These are phyloP conservation scores for Aspergillus bombycis DNA, from an alignment of 2,329 filamentous ascomycete genomes.

Conservation along the genomic window DNA sequence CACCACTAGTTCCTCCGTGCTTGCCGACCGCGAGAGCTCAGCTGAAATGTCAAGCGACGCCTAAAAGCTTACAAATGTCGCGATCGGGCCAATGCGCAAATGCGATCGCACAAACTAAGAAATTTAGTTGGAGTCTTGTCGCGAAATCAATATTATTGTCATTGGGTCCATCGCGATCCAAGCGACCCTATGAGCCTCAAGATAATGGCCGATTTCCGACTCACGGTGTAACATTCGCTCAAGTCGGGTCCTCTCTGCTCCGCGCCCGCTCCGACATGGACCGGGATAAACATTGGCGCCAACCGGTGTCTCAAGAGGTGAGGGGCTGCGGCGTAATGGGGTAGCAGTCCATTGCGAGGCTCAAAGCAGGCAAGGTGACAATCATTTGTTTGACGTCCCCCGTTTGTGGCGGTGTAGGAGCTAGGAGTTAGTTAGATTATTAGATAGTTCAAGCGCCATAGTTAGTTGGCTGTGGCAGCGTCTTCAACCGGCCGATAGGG, in stretches of 20 bases:
- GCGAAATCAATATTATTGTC: background rate
- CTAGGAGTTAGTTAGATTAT: background rate
- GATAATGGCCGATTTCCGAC: background rate
- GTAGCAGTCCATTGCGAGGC: background rate
- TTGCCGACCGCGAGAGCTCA: slow-evolving; percentile 11
- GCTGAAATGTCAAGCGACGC: slow-evolving; percentile 10
- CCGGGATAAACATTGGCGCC: slow-evolving; percentile 8
- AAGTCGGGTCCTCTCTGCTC: slow-evolving; percentile 7
- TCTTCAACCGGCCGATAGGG: background rate
- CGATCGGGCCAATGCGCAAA: background rate
- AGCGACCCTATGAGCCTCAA: slow-evolving; percentile 11
- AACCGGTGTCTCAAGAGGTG: slow-evolving; percentile 21
- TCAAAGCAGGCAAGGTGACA: background rate
- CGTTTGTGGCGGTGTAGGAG: slow-evolving; percentile 12
- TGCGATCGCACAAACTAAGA: background rate
- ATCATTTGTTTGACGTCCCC: slow-evolving; percentile 4
- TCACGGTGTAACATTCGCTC: background rate
- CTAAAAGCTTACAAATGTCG: background rate
- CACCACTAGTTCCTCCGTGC: slow-evolving; percentile 1
- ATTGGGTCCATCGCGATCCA: background rate
- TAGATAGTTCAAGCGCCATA: background rate
- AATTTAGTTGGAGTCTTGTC: background rate
- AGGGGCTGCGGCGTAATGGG: slow-evolving; percentile 17
- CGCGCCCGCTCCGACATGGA: slow-evolving; percentile 1
- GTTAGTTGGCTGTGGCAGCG: background rate